phyloP scores from a whole-genome alignment of 139 green algal genomes.

The Haematococcus lacustris region DNA sequence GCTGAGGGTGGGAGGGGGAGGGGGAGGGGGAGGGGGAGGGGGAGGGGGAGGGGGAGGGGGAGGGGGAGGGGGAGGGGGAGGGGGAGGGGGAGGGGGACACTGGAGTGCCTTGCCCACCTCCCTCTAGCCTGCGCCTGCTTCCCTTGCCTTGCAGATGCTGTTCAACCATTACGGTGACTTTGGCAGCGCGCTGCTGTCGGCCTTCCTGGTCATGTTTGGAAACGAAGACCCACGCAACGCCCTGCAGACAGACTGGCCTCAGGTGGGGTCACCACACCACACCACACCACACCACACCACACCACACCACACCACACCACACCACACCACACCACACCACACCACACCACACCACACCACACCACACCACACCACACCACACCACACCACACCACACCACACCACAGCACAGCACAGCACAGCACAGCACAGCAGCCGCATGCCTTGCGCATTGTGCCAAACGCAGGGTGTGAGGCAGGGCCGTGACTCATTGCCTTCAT shows the following conservation, averaged over 20 bases:
- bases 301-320: background rate
- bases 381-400: background rate
- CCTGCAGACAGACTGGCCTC: conserved; percentile 3
- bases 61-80: no score
- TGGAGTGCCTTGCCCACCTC: background rate
- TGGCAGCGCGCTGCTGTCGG: conserved; percentile 15
- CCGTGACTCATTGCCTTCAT: no score
- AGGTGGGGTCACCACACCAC: background rate
- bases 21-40: no score
- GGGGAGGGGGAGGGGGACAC: no score
- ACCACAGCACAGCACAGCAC: background rate
- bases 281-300: background rate
- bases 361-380: background rate
- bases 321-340: background rate
- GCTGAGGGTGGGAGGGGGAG: no score
- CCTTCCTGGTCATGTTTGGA: conserved; percentile 7
- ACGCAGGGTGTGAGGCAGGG: no score
- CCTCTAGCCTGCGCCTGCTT: background rate
- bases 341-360: background rate
- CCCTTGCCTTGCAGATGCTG: background rate
- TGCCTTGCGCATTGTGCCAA: background rate
- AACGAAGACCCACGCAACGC: conserved; percentile 8
- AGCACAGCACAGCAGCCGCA: background rate
- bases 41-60: no score
- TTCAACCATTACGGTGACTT: conserved; percentile 10